Evolutionary conservation across 345 rosid genomes (phyloP).

Genomic region (Barbarea vulgaris): DNA sequence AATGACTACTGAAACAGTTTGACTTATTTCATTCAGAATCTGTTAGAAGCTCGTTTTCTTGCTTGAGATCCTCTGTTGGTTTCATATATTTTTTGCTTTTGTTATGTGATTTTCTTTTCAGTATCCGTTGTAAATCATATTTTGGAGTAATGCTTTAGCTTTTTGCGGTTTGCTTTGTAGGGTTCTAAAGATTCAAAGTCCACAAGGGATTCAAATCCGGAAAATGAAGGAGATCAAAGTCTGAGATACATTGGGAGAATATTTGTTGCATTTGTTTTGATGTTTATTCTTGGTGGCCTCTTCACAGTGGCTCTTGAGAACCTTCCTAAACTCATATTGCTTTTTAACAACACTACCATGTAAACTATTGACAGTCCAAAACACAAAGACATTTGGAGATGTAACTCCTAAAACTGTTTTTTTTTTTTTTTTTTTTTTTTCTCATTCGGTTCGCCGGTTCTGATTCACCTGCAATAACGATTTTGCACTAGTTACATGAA

Average conservation of each 20-base stretch:
- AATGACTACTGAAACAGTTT: neutral
- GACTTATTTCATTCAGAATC: neutral
- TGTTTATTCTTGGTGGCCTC: slow-evolving; percentile 67
- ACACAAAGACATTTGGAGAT: neutral
- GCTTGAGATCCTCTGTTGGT: neutral
- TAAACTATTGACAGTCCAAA: slow-evolving; percentile 19
- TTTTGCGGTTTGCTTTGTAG: slow-evolving; percentile 43
- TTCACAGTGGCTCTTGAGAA: slow-evolving; percentile 77
- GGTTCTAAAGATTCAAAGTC: slow-evolving; percentile 29
- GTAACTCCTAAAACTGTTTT: neutral
- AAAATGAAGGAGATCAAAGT: slow-evolving; percentile 25
- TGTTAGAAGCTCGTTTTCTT: neutral
- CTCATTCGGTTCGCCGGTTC: too few species aligned
- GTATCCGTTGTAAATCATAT: neutral
- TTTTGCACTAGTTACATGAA: too few species aligned
- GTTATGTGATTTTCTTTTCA: neutral
- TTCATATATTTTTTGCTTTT: neutral
- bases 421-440: neutral
- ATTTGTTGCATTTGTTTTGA: slow-evolving; percentile 59
- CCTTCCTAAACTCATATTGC: slow-evolving; percentile 61
- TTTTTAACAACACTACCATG: slow-evolving; percentile 50
- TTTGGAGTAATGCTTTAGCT: neutral
- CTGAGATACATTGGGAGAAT: slow-evolving; percentile 58
- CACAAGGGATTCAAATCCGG: slow-evolving; percentile 16
- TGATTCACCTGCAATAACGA: too few species aligned